A percentile compares a stretch with the other conserved stretches of the same genome.
Conservation (phyloP, 2,329 filamentous ascomycete species). For the Arthrobotrys entomopaga region DNA sequence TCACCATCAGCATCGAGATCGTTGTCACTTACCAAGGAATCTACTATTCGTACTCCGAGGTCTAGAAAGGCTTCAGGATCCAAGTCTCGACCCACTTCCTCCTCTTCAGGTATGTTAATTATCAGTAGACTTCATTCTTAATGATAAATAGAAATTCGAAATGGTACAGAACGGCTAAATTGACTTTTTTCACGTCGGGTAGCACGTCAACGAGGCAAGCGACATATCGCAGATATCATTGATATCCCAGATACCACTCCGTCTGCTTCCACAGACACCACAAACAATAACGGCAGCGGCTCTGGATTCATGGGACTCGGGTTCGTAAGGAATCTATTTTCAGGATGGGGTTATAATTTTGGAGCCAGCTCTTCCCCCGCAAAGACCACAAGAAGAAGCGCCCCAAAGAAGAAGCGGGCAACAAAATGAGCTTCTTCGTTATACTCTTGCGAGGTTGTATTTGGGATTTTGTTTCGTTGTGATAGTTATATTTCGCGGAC, state of each 20-base stretch:
- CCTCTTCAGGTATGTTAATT: background rate
- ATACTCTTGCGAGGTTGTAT: background rate
- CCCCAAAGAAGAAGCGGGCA: background rate
- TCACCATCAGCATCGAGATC: background rate
- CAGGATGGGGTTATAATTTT: conserved; percentile 29
- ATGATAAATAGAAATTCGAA: background rate
- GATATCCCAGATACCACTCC: background rate
- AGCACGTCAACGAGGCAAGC: background rate
- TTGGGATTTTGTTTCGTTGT: background rate
- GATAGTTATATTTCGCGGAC: too few relatives aligned
- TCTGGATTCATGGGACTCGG: conserved; percentile 20
- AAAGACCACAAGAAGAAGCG: background rate
- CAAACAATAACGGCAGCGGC: background rate
- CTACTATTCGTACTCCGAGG: background rate
- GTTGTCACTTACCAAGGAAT: background rate
- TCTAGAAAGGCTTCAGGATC: background rate
- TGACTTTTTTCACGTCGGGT: background rate
- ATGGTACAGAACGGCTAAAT: background rate
- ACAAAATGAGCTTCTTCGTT: conserved; percentile 6
- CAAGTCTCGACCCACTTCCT: background rate
- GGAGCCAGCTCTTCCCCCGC: background rate
- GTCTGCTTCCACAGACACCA: background rate
- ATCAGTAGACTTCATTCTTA: background rate
- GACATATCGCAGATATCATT: conserved; percentile 1
- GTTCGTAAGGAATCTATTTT: conserved; percentile 22